These are phyloP conservation scores for Metschnikowia lunata DNA, from an alignment of 805 yeast genomes.

Conservation along the genomic window DNA sequence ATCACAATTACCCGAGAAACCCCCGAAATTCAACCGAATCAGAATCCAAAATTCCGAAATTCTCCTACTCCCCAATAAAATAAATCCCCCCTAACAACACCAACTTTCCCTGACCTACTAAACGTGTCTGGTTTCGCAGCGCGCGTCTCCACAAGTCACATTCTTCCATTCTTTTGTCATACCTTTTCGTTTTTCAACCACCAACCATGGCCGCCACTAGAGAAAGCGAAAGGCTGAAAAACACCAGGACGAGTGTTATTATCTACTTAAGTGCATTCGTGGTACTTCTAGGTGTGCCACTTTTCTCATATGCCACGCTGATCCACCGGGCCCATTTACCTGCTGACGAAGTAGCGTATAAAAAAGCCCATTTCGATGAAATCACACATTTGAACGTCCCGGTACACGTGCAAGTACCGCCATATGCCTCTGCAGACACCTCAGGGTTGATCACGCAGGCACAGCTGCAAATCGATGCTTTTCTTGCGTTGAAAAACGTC, in stretches of 20 bases:
- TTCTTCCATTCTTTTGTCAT: no score
- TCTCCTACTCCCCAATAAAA: no score
- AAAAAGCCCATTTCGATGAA: constrained; percentile 20
- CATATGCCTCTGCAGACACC: constrained; percentile 19
- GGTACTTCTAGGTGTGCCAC: constrained; percentile 47
- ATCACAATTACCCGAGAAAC: no score
- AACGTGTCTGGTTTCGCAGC: neutral
- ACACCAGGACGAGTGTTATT: constrained; percentile 10
- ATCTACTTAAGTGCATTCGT: constrained; percentile 17
- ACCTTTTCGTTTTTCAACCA: neutral
- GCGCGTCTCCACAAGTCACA: neutral
- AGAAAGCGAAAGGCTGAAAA: constrained; percentile 9
- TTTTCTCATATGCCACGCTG: constrained; percentile 57
- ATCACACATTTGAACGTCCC: constrained; percentile 37
- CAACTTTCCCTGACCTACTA: neutral
- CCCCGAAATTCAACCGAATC: no score
- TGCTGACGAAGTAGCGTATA: constrained; percentile 33
- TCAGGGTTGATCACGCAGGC: constrained; percentile 28
- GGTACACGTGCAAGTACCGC: constrained; percentile 34
- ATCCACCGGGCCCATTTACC: constrained; percentile 63
- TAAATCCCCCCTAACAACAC: no score
- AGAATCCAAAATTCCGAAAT: no score
- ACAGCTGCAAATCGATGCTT: constrained; percentile 33
- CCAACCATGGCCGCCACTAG: constrained; percentile 7
- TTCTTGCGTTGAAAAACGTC: constrained; percentile 19